Evolutionary conservation across 257 asterid genomes (phyloP).

Genomic region (Capsicum baccatum): DNA sequence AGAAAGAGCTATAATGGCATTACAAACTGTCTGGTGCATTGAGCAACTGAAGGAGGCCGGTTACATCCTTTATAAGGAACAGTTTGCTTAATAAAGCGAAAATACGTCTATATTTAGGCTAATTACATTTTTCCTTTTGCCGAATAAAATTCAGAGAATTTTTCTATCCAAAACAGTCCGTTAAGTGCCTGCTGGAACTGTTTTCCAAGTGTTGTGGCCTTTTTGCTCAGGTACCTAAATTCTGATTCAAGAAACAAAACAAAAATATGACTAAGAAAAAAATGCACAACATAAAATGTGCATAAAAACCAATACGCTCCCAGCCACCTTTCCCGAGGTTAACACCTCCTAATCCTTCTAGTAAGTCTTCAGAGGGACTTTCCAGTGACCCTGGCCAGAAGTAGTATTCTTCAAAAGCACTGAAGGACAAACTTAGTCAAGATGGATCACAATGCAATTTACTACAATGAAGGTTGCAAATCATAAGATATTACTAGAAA

Average conservation of each 20-base stretch:
- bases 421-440: neutral
- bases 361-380: neutral
- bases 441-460: too few species aligned
- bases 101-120: neutral
- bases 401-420: neutral
- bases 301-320: neutral
- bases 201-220: neutral
- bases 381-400: neutral
- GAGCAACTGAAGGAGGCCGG: neutral
- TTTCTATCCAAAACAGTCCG: neutral
- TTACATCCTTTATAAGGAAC: neutral
- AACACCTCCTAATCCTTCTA: neutral
- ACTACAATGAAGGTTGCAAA: too few species aligned
- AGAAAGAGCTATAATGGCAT: neutral
- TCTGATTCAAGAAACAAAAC: neutral
- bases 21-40: neutral
- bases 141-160: neutral
- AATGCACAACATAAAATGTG: too few species aligned
- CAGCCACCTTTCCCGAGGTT: neutral
- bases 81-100: neutral
- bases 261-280: neutral
- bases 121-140: conserved; percentile 15
- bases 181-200: neutral
- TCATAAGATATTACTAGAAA: too few species aligned
- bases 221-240: neutral